Evolutionary conservation across 164 flowering plant genomes (phyloP).

Genomic region (Brasenia schreberi): DNA sequence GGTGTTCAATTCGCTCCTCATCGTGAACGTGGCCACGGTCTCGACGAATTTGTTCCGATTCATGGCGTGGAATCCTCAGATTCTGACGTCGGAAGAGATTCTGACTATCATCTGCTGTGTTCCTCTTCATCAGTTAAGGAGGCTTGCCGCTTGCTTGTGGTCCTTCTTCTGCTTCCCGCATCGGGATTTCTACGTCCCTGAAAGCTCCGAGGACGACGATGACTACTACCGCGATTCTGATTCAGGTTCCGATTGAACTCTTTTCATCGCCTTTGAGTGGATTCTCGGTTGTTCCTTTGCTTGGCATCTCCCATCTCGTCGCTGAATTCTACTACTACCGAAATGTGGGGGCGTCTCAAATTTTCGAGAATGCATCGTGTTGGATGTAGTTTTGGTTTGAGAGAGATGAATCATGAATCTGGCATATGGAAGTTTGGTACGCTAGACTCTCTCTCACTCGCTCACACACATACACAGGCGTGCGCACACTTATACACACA

Average conservation of each 20-base stretch:
- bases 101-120: conserved; percentile 58
- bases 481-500: no score
- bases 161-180: conserved; percentile 48
- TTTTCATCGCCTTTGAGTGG: background rate
- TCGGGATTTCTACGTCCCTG: conserved; percentile 3
- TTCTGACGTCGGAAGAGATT: conserved; percentile 36
- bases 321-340: background rate
- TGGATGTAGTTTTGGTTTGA: background rate
- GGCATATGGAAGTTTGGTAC: background rate
- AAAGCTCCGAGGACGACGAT: conserved; percentile 7
- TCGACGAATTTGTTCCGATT: conserved; percentile 67
- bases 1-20: conserved; percentile 52
- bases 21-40: conserved; percentile 42
- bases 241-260: conserved; percentile 6
- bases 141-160: conserved; percentile 49
- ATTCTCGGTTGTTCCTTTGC: background rate
- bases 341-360: background rate
- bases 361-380: background rate
- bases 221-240: conserved; percentile 4
- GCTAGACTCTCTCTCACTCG: background rate
- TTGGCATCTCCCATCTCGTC: background rate
- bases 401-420: background rate
- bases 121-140: conserved; percentile 58
- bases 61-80: conserved; percentile 82
- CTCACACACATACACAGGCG: no score